These are phyloP conservation scores for Crucibulum laeve DNA, from an alignment of 768 basidiomycete species.

Conservation along the genomic window DNA sequence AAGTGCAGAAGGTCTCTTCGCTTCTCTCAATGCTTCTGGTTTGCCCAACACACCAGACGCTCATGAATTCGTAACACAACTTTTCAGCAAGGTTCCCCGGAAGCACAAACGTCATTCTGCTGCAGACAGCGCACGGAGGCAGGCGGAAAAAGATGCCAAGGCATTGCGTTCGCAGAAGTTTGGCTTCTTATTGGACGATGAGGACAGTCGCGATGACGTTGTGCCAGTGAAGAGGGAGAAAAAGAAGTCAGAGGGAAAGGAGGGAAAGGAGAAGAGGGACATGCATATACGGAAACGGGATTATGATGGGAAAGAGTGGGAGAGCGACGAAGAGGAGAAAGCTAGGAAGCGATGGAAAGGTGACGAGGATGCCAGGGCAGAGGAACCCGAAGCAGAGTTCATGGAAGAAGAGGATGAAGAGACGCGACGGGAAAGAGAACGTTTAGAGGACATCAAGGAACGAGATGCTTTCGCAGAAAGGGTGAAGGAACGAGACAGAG, in stretches of 20 bases:
- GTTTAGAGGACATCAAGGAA: conserved; percentile 75
- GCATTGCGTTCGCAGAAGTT: conserved; percentile 69
- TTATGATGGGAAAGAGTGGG: conserved; percentile 79
- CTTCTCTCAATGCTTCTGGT: conserved; percentile 71
- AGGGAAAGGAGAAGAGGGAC: conserved; percentile 54
- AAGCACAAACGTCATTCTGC: conserved; percentile 62
- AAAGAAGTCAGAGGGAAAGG: conserved; percentile 30
- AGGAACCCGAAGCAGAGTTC: conserved; percentile 34
- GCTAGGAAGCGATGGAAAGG: conserved; percentile 58
- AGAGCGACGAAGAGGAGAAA: conserved; percentile 85
- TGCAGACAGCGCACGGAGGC: conserved; percentile 45
- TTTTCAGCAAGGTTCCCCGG: conserved; percentile 74
- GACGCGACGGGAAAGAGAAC: conserved; percentile 63
- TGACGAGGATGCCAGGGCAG: conserved; percentile 33
- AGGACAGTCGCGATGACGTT: conserved; percentile 38
- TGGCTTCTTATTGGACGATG: conserved; percentile 81
- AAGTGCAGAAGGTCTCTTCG: conserved; percentile 72
- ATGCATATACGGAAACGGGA: conserved; percentile 77
- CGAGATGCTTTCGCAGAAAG: conserved; percentile 93
- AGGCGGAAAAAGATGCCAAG: conserved; percentile 74
- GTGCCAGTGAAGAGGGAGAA: conserved; percentile 39
- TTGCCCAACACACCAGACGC: conserved; percentile 79
- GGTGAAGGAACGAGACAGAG: conserved; percentile 75
- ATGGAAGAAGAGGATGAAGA: conserved; percentile 71
- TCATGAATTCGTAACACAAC: conserved; percentile 73